Percentiles rank a stretch among this genome's conserved stretches.
Conservation (phyloP, 2,329 filamentous ascomycete genomes). For the Paracoccidioides lutzii region DNA sequence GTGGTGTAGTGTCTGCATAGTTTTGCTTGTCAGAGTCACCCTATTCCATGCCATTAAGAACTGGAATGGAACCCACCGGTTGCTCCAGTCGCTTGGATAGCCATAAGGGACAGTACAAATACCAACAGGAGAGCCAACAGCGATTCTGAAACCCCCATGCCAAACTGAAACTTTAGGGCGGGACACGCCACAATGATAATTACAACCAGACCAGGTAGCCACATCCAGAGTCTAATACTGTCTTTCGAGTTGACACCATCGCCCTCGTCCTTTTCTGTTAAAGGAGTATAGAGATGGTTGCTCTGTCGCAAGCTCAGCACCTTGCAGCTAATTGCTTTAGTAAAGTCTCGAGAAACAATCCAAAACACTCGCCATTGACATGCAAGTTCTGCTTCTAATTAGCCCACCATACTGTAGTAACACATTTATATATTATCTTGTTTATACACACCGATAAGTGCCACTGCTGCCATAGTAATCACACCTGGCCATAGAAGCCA, state of each 20-base stretch:
- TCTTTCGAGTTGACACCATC: neutral
- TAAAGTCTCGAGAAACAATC: slow-evolving; percentile 4
- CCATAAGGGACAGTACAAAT: slow-evolving; percentile 7
- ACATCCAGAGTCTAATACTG: slow-evolving; percentile 6
- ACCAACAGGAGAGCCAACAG: slow-evolving; percentile 4
- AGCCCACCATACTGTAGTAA: neutral
- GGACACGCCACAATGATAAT: slow-evolving; percentile 5
- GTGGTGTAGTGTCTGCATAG: slow-evolving; percentile 44
- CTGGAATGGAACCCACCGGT: slow-evolving; percentile 5
- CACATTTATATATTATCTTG: neutral
- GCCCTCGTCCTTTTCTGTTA: slow-evolving; percentile 1
- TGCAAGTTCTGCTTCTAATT: slow-evolving; percentile 5
- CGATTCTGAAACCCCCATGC: slow-evolving; percentile 2
- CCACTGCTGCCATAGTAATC: slow-evolving; percentile 5
- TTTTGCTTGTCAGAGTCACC: neutral
- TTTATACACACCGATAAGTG: slow-evolving; percentile 4
- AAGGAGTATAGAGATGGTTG: slow-evolving; percentile 2
- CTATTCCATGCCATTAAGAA: neutral
- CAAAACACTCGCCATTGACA: slow-evolving; percentile 8
- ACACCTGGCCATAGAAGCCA: slow-evolving; percentile 39
- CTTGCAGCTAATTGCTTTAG: neutral
- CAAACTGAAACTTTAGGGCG: slow-evolving; percentile 3
- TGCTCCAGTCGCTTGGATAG: slow-evolving; percentile 11
- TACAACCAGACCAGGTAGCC: slow-evolving; percentile 5
- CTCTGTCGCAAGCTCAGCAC: neutral